A percentile compares a stretch with the other conserved stretches of the same genome.
Conservation (phyloP, 1,284 basidiomycete species). For the Microbotryum silenes-acaulis region DNA sequence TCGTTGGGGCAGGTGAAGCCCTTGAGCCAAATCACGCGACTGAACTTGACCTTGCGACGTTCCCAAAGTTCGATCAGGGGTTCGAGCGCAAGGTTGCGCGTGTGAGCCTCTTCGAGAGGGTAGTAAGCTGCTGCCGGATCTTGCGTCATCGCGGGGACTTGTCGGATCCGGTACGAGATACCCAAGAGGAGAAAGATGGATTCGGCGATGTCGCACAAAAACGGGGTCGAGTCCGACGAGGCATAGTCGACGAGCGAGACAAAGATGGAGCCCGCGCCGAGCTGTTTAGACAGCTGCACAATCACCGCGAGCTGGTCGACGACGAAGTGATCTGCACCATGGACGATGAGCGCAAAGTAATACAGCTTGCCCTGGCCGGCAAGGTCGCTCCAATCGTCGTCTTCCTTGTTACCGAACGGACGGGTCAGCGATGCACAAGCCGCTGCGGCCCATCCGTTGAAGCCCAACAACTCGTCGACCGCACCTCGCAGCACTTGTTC, state of each 20-base stretch:
- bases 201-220: constrained; percentile 82
- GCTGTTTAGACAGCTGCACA: constrained; percentile 78
- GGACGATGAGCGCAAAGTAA: constrained; percentile 84
- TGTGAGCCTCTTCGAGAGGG: constrained; percentile 84
- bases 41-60: constrained; percentile 69
- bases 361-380: constrained; percentile 73
- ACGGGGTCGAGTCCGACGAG: constrained; percentile 84
- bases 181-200: constrained; percentile 82
- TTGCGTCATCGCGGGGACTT: constrained; percentile 77
- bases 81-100: constrained; percentile 80
- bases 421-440: constrained; percentile 80
- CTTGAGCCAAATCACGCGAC: constrained; percentile 88
- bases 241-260: constrained; percentile 94
- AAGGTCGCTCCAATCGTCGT: constrained; percentile 79
- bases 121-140: constrained; percentile 82
- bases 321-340: constrained; percentile 93
- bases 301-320: constrained; percentile 93
- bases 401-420: constrained; percentile 73
- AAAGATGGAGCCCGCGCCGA: constrained; percentile 79
- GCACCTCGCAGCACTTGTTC: constrained; percentile 75
- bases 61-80: constrained; percentile 74
- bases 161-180: constrained; percentile 78
- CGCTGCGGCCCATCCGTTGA: constrained; percentile 99
- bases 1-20: constrained; percentile 96
- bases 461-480: constrained; percentile 78